Conservation (phyloP, 78 protist genomes). For the Cavenderia fasciculata region DNA sequence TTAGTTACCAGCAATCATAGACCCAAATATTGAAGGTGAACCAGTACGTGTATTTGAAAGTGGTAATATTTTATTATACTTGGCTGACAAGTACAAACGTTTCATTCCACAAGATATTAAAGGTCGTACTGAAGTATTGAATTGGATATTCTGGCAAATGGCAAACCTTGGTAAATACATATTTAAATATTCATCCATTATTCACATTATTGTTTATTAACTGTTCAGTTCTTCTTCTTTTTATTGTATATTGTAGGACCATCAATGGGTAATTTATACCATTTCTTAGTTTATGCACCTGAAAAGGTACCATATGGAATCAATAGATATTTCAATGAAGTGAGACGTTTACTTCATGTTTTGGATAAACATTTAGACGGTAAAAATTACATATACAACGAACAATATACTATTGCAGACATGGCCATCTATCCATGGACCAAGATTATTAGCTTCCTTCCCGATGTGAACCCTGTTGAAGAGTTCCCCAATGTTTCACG, state of each 20-base stretch:
- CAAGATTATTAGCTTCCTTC: background rate
- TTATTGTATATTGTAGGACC: conserved; percentile 7
- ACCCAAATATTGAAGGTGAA: conserved; percentile 1
- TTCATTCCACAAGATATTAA: background rate
- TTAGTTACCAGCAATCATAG: conserved; percentile 1
- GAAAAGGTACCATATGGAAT: conserved; percentile 1
- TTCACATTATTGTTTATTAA: too few species aligned
- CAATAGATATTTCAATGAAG: background rate
- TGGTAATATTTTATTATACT: background rate
- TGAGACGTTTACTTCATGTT: conserved; percentile 4
- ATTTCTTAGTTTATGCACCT: conserved; percentile 6
- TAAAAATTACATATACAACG: background rate
- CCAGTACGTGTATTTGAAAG: conserved; percentile 3
- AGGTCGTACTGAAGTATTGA: background rate
- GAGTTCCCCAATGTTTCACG: background rate
- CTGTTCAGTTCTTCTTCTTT: too few species aligned
- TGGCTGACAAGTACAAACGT: background rate
- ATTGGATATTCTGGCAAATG: conserved; percentile 32
- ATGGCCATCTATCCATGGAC: conserved; percentile 13
- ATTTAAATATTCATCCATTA: too few species aligned
- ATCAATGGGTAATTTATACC: background rate
- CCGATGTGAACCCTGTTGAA: background rate
- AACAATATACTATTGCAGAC: conserved; percentile 19
- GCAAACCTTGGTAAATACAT: background rate
- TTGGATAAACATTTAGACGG: background rate